Base-by-base conservation (phyloP, 345 rosid genomes). In the Streptanthus diversifolius region DNA sequence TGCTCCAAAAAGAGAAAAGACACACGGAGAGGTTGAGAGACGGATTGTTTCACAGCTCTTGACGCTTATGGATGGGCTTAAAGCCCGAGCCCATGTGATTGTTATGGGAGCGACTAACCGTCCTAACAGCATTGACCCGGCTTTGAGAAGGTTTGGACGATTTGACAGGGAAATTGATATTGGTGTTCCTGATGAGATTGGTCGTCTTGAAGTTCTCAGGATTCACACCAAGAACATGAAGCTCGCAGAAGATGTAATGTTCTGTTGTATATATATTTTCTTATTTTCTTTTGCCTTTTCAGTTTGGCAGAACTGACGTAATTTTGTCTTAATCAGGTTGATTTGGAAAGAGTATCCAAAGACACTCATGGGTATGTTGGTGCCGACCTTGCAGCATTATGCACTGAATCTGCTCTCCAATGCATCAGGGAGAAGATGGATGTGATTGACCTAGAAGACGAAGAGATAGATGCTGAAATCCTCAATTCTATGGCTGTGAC, bases 141-240 rank as follows among this genome's bases (percentile, higher is more conserved):
- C 98, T 61, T 79, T 90, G 72, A 86, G 98, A 66, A 87, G 97
- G 79, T 93, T 93, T 79, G 97, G 98, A 5, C 80, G 98, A 36
- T 93, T 93, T 75, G 98, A 90, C 24, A 80, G 97, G 78, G 98
- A 93, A 51, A 93, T 93, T 18, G 98, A 90, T 74, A 92, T 92
- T 68, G 98, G 98, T 37, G 95, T 92, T 29, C 98, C 98, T 5
- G 98, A 90, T 78, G 98, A 93, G 81, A 83, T 93, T 61, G 98
- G 98, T 21, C 97, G 98, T 17, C 97, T 93, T 57, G 98, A 93
- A 71, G 98, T 93, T 77, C 96, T 93, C 51, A 90, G 98, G 45
- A 93, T 93, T 47, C 98, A 93, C 68, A 90, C 97, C 21, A 93
- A 90, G 87, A 93, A 93, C 83, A 93, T 93, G 98, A 93, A 90